phyloP scores from a whole-genome alignment of 106 monocot species.

The Gastrodia elata region DNA sequence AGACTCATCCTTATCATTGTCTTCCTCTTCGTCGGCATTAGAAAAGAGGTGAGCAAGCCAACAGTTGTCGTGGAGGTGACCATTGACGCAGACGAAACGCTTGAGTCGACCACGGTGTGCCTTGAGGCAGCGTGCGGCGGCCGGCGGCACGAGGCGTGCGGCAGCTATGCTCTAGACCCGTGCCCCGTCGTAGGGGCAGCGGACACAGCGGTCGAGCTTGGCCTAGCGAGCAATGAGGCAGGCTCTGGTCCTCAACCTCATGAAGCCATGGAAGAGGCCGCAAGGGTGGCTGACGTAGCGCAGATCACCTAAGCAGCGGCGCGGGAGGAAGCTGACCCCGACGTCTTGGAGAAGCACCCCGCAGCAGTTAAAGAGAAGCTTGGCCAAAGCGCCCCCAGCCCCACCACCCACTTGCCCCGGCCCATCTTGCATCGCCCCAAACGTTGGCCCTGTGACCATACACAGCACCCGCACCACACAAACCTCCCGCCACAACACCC shows the following conservation, averaged over 20 bases:
- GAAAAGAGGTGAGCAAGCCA: conserved; percentile 61
- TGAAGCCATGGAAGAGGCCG: conserved; percentile 66
- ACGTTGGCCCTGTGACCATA: conserved; percentile 23
- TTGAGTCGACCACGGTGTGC: conserved; percentile 30
- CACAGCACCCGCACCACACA: conserved; percentile 55
- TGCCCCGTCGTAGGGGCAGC: conserved; percentile 69
- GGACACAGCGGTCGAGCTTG: conserved; percentile 38
- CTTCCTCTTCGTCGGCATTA: conserved; percentile 14
- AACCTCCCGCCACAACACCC: conserved; percentile 64
- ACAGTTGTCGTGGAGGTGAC: conserved; percentile 68
- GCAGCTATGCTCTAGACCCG: conserved; percentile 75
- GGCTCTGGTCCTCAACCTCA: conserved; percentile 46
- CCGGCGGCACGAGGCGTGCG: conserved; percentile 42
- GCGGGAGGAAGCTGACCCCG: conserved; percentile 50
- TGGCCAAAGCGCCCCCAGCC: conserved; percentile 57
- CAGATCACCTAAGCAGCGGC: conserved; percentile 42
- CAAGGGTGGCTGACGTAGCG: conserved; percentile 70
- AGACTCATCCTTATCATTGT: not conserved
- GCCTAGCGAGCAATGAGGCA: conserved; percentile 33
- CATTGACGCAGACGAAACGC: conserved; percentile 74
- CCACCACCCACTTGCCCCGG: conserved; percentile 21
- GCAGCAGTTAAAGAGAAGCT: conserved; percentile 14
- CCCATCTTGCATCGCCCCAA: not conserved
- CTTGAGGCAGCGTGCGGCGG: conserved; percentile 46
- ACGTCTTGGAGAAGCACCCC: conserved; percentile 65